A percentile compares a stretch with the other conserved stretches of the same genome.
phyloP scores from a whole-genome alignment of 805 yeast species.

The Yamadazyma sp. region DNA sequence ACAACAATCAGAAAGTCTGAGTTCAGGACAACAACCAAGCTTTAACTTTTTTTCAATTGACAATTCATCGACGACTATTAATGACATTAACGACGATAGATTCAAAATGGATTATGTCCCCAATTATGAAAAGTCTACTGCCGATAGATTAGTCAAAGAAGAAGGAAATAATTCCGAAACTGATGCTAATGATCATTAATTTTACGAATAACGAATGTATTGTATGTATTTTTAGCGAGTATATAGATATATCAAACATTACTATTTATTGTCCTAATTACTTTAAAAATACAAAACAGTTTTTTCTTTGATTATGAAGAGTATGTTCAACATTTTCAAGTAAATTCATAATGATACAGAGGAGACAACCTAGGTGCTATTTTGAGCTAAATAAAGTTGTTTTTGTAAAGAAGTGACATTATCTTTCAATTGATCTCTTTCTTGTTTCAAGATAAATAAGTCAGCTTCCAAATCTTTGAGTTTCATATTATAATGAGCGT shows the following conservation, averaged over 20 bases:
- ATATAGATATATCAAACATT: too few species aligned
- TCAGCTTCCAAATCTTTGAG: conserved; percentile 84
- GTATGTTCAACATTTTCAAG: not conserved
- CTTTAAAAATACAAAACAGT: conserved; percentile 1
- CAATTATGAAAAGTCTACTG: conserved; percentile 25
- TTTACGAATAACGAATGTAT: not conserved
- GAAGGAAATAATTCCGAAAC: not conserved
- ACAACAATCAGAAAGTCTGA: not conserved
- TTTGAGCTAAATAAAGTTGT: conserved; percentile 36
- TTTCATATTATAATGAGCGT: conserved; percentile 67
- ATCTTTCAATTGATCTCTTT: conserved; percentile 73
- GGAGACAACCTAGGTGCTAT: not conserved
- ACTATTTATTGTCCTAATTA: too few species aligned
- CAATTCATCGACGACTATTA: not conserved
- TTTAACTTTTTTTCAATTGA: conserved; percentile 6
- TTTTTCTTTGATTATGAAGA: not conserved
- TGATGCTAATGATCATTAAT: not conserved
- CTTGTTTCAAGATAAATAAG: conserved; percentile 74
- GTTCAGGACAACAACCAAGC: not conserved
- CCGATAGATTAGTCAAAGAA: conserved; percentile 21
- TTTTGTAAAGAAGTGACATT: conserved; percentile 58
- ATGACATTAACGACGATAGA: conserved; percentile 15
- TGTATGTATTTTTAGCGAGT: conserved; percentile 1
- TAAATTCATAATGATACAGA: too few species aligned
- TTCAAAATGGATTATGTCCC: conserved; percentile 32